Conservation (phyloP, 2,329 filamentous ascomycete species). For the Colletotrichum acutatum region DNA sequence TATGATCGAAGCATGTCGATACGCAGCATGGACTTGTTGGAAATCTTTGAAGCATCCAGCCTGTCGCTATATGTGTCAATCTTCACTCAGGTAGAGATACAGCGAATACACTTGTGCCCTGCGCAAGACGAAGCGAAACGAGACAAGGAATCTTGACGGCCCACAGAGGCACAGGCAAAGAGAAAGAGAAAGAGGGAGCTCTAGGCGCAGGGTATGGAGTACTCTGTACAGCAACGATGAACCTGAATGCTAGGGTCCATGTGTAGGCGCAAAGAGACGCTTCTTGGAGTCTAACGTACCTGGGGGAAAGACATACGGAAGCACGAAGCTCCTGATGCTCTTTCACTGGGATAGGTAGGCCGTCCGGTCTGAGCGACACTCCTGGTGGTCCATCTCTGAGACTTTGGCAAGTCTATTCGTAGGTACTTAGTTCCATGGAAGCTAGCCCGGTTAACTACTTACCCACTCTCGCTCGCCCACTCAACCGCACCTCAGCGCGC, state of each 20-base stretch:
- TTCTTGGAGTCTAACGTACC: no score
- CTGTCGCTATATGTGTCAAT: background rate
- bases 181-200: background rate
- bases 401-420: no score
- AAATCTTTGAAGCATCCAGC: background rate
- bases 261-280: no score
- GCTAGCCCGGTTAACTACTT: background rate
- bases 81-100: no score
- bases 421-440: background rate
- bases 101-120: no score
- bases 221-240: no score
- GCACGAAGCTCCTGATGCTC: background rate
- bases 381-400: background rate
- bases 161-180: background rate
- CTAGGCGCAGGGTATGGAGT: no score
- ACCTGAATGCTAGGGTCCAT: no score
- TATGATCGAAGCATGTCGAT: background rate
- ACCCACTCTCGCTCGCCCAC: background rate
- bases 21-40: background rate
- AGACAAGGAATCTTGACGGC: background rate
- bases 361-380: background rate
- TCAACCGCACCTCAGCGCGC: background rate
- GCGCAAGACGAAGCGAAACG: background rate
- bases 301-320: background rate
- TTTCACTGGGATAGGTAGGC: background rate